Conservation (phyloP, 2,329 filamentous ascomycete species). For the Ceratocystis papillata region DNA sequence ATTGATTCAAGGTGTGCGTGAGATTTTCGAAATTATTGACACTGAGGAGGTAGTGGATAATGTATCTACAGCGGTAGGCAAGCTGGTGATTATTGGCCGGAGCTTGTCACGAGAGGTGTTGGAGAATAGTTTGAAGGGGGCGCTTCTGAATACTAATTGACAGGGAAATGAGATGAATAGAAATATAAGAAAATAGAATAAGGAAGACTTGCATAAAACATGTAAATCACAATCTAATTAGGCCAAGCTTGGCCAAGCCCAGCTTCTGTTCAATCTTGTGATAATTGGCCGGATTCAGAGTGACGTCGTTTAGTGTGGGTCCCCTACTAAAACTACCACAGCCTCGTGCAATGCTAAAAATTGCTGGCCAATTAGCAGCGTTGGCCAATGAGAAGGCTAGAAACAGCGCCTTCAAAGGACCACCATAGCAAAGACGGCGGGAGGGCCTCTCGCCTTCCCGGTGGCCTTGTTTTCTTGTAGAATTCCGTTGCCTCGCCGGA, state of each 20-base stretch:
- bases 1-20: slow-evolving; percentile 82
- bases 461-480: background rate
- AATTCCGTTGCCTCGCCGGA: background rate
- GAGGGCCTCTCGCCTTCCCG: background rate
- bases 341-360: slow-evolving; percentile 3
- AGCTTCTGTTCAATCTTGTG: background rate
- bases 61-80: slow-evolving; percentile 35
- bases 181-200: slow-evolving; percentile 26
- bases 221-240: background rate
- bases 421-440: background rate
- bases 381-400: slow-evolving; percentile 3
- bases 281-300: background rate
- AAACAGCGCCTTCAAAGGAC: background rate
- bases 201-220: background rate
- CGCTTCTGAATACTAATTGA: background rate
- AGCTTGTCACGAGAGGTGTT: slow-evolving; percentile 44
- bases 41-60: slow-evolving; percentile 31
- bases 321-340: background rate
- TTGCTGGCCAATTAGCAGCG: slow-evolving; percentile 3
- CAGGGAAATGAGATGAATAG: background rate
- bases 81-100: slow-evolving; percentile 55
- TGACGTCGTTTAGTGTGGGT: slow-evolving; percentile 4
- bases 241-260: background rate
- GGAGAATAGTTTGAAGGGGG: slow-evolving; percentile 34
- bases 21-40: slow-evolving; percentile 86